Evolutionary conservation across 2,329 filamentous ascomycete genomes (phyloP), one percentile per base, ranked within the genome.

Genomic region (Microsporum canis): DNA sequence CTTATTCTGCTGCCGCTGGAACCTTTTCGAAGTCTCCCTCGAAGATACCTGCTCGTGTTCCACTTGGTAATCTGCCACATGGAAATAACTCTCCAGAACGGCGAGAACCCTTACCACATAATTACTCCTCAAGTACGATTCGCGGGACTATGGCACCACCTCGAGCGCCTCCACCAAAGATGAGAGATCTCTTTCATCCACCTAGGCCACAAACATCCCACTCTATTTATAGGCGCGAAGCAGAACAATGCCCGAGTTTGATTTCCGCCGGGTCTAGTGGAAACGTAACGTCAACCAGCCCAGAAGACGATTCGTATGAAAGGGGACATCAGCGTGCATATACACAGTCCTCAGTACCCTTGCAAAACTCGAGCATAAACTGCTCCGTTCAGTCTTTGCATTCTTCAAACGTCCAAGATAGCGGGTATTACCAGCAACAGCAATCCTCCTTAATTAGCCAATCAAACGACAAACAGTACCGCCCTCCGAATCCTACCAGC

Each of bases 91-190:
- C 90, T 6, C 88, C 90, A 4, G 90, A 95, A 68, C 86, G 91
- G 49, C 79, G 80, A 7, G 75, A 72, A 41, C 77, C 70, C 7
- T 78, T 75, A 64, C 75, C 74, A 59, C 76, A 74, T 64, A 73
- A 70, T 57, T 76, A 75, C 62, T 74, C 73, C 5, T 72, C 72
- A 49, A 76, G 75, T 64, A 77, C 73, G 6, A 71, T 75, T 43
- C 75, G 76, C 55, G 76, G 79, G 51, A 76, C 79, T 58, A 71
- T 83, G 60, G 79, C 82, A 14, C 76, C 78, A 29, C 67, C 83
- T 69, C 80, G 85, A 64, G 86, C 86, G 1, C 89, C 90, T 39
- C 91, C 91, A 10, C 92, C 92, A 57, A 94, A 91, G 73, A 96
- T 97, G 91, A 86, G 92, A 65, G 90, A 95, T 47, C 80, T 96